These are phyloP conservation scores for Fusarium burgessii DNA, from an alignment of 2,329 filamentous ascomycete genomes.

Conservation along the genomic window DNA sequence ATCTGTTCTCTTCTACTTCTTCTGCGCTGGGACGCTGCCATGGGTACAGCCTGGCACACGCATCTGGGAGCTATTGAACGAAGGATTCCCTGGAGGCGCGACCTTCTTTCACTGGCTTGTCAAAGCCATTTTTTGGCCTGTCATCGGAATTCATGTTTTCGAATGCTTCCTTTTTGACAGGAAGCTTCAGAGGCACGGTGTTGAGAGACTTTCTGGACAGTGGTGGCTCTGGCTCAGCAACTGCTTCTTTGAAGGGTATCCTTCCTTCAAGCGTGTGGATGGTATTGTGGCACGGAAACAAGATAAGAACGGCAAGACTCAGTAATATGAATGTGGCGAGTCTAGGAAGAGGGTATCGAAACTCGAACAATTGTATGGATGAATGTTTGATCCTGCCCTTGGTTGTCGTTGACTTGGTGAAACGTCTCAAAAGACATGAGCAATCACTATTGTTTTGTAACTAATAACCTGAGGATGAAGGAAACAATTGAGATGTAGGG, in stretches of 20 bases:
- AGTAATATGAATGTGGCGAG: constrained; percentile 7
- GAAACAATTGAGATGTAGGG: too few relatives aligned
- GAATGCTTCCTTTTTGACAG: constrained; percentile 71
- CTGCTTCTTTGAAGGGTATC: constrained; percentile 66
- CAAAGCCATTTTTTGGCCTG: constrained; percentile 66
- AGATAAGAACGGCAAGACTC: constrained; percentile 52
- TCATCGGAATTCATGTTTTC: constrained; percentile 72
- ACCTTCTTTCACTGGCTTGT: constrained; percentile 69
- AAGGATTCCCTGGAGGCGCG: constrained; percentile 68
- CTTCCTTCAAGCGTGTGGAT: constrained; percentile 65
- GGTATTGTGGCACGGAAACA: constrained; percentile 58
- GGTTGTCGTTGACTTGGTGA: neutral
- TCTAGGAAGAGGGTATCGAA: neutral
- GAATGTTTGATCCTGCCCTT: too few relatives aligned
- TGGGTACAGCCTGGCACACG: constrained; percentile 65
- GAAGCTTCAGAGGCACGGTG: constrained; percentile 60
- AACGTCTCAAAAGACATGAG: neutral
- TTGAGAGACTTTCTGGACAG: constrained; percentile 57
- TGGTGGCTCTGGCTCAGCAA: constrained; percentile 68
- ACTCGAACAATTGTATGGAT: neutral
- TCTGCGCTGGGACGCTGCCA: constrained; percentile 60
- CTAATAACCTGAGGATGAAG: neutral
- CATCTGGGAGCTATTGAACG: constrained; percentile 63
- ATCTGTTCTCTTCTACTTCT: constrained; percentile 66
- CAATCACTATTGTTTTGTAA: neutral